Percentiles rank a stretch among this genome's conserved stretches.
Evolutionary conservation across 371 early-diverging fungal species (phyloP).

Genomic region (Mucor velutinosus): DNA sequence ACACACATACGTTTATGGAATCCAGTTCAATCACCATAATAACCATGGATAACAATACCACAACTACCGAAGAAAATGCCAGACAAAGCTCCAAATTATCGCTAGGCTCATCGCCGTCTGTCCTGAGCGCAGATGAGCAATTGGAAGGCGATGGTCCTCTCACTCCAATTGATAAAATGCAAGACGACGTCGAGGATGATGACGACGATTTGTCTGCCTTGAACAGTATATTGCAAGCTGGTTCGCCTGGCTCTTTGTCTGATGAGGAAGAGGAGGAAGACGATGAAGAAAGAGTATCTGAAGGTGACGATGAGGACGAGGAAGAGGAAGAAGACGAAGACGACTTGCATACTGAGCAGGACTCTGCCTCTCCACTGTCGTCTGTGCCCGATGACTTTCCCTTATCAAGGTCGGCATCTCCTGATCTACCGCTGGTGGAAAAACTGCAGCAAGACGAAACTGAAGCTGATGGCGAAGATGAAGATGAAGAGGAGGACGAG

Average conservation of each 20-base stretch:
- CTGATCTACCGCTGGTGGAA: conserved; percentile 19
- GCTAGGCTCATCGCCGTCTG: conserved; percentile 49
- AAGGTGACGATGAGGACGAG: conserved; percentile 8
- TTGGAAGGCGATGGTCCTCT: conserved; percentile 32
- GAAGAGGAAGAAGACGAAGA: conserved; percentile 7
- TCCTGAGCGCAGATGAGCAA: conserved; percentile 36
- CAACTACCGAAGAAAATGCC: conserved; percentile 14
- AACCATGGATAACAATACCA: neutral
- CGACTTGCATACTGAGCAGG: conserved; percentile 24
- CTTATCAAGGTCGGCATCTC: conserved; percentile 39
- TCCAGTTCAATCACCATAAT: neutral
- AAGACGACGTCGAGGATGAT: conserved; percentile 21
- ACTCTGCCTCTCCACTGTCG: conserved; percentile 38
- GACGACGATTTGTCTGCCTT: conserved; percentile 29
- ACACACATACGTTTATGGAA: neutral
- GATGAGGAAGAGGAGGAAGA: conserved; percentile 25
- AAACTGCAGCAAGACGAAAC: neutral
- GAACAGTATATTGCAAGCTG: conserved; percentile 28
- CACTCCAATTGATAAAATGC: conserved; percentile 31
- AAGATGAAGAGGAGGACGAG: conserved; percentile 5
- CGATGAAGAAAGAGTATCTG: neutral
- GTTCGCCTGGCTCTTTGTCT: conserved; percentile 32
- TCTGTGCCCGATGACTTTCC: conserved; percentile 49
- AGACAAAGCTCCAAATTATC: conserved; percentile 47
- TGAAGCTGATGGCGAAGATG: conserved; percentile 5